Base-by-base conservation (phyloP, 2,329 filamentous ascomycete genomes). In the Penicillium vulpinum region DNA sequence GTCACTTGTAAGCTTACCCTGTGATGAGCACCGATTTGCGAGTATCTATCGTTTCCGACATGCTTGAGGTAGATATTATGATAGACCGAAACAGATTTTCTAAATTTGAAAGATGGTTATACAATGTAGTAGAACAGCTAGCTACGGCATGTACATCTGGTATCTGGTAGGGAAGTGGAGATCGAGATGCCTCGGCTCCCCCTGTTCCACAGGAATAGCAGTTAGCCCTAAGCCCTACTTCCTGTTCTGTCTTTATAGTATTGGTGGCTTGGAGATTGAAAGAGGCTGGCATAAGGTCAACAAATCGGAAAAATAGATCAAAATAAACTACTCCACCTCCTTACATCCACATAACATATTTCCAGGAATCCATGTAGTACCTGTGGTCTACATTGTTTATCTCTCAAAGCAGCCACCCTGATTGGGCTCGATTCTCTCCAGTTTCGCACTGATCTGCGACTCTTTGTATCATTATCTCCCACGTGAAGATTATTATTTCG, bases 1-100 rank as follows among this genome's bases (percentile, higher is more conserved):
- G n/a, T 31, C 13, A 24, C 40, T 6, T 24, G 26, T n/a, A n/a
- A 59, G 29, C 71, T 63, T 68, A 77, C 75, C 75, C 75, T 15
- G 75, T 77, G 56, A 77, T 77, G 21, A 77, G 68, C 46, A 77
- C 74, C 5, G 74, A 74, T 63, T 69, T 71, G 57, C 72, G 72
- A 47, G 61, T 67, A 49, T 76, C 73, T 35, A 57, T 60, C 18
- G 54, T 44, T 43, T 46, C 60, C 28, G 66, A 39, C 70, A 73
- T 74, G 28, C 52, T 22, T 31, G 5, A 2, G 13, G 16, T 31
- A 1, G 1, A 8, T n/a, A n/a, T 3, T 31, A 44, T 21, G 11
- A 16, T 22, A 6, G 15, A 41, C 26, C 24, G 15, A 10, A 6
- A 15, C 29, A 15, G 15, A 13, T 31, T 16, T n/a, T n/a, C 2